Conservation (phyloP, 768 basidiomycete genomes). For the Lentinula sp. region DNA sequence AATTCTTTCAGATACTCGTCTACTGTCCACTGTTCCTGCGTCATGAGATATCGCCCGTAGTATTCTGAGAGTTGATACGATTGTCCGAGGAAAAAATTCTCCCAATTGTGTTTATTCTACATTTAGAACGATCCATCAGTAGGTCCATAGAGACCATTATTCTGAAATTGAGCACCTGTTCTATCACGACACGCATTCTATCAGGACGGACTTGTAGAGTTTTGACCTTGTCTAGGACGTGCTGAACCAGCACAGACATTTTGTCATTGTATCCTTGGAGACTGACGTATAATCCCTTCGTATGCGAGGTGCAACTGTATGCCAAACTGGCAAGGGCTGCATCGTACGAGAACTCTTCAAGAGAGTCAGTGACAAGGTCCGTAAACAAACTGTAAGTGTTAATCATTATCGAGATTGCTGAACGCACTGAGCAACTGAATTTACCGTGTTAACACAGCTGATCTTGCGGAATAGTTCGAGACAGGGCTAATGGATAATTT, state of each 20-base stretch:
- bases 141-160: not conserved
- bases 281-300: slow-evolving; percentile 60
- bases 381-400: slow-evolving; percentile 54
- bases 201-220: slow-evolving; percentile 59
- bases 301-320: slow-evolving; percentile 60
- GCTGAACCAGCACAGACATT: slow-evolving; percentile 62
- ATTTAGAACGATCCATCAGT: not conserved
- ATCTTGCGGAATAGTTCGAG: slow-evolving; percentile 57
- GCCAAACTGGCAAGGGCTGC: slow-evolving; percentile 86
- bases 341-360: slow-evolving; percentile 88
- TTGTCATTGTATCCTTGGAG: slow-evolving; percentile 93
- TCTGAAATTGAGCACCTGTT: slow-evolving; percentile 49
- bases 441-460: slow-evolving; percentile 69
- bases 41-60: slow-evolving; percentile 64
- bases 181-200: slow-evolving; percentile 75
- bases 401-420: not conserved
- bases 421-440: slow-evolving; percentile 9
- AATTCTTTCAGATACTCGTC: slow-evolving; percentile 74
- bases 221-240: slow-evolving; percentile 67
- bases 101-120: slow-evolving; percentile 72
- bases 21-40: slow-evolving; percentile 69
- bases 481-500: slow-evolving; percentile 36
- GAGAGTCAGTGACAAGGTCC: slow-evolving; percentile 82
- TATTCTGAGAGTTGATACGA: slow-evolving; percentile 78
- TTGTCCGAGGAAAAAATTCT: slow-evolving; percentile 84